These are phyloP conservation scores for Shiraia sp. DNA, from an alignment of 2,329 filamentous ascomycete genomes.

Conservation along the genomic window DNA sequence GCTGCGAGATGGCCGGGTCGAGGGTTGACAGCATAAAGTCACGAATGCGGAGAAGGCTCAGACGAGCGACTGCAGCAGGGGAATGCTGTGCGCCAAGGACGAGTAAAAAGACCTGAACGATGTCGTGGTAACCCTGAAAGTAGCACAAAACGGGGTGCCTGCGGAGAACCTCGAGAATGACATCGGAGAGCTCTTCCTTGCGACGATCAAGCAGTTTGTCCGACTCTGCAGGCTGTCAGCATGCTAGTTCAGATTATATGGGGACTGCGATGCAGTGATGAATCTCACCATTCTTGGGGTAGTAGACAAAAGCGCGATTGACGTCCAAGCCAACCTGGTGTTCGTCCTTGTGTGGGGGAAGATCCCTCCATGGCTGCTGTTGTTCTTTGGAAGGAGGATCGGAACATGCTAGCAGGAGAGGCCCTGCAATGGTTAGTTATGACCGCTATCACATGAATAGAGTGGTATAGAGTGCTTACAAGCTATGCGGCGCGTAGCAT, in stretches of 20 bases:
- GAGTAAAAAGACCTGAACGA: conserved; percentile 91
- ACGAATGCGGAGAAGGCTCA: conserved; percentile 86
- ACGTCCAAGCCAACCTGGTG: conserved; percentile 91
- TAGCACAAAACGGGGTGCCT: conserved; percentile 84
- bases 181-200: conserved; percentile 74
- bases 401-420: conserved; percentile 55
- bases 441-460: conserved; percentile 4
- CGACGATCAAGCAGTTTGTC: conserved; percentile 69
- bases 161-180: conserved; percentile 82
- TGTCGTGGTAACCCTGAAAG: conserved; percentile 98
- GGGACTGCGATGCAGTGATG: background rate
- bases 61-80: conserved; percentile 69
- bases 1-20: conserved; percentile 77
- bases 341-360: conserved; percentile 82
- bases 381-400: conserved; percentile 7
- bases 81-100: conserved; percentile 71
- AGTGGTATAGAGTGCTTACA: conserved; percentile 64
- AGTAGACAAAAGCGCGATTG: conserved; percentile 95
- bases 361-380: conserved; percentile 57
- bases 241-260: background rate
- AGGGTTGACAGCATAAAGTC: conserved; percentile 97
- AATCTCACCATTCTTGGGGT: conserved; percentile 70
- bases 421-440: conserved; percentile 57
- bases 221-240: conserved; percentile 62
- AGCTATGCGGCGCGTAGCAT: conserved; percentile 67